Evolutionary conservation across 495 filamentous ascomycete genomes (phyloP).

Genomic region (Neurospora sp.): DNA sequence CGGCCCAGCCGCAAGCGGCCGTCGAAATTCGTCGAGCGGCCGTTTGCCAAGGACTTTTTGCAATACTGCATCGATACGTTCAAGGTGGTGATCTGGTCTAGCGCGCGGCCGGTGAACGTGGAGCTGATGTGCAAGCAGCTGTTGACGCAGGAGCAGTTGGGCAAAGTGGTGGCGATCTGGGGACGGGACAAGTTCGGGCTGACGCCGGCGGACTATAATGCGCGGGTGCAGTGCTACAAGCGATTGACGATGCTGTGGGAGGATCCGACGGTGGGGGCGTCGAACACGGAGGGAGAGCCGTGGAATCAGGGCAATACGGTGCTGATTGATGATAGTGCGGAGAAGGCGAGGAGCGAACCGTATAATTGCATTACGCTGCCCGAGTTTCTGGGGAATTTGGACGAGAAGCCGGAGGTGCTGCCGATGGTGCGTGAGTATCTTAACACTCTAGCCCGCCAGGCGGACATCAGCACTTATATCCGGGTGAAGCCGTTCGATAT

Average conservation of each 20-base stretch:
- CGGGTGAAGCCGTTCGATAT: conserved; percentile 22
- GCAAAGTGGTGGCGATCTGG: conserved; percentile 59
- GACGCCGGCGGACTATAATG: conserved; percentile 46
- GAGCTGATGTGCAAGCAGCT: conserved; percentile 45
- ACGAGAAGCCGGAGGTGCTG: conserved; percentile 28
- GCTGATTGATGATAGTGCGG: conserved; percentile 70
- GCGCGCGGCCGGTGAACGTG: conserved; percentile 64
- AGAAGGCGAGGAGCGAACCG: conserved; percentile 76
- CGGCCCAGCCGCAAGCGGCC: conserved; percentile 45
- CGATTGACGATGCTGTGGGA: conserved; percentile 62
- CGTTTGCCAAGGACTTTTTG: conserved; percentile 55
- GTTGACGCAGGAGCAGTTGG: conserved; percentile 33
- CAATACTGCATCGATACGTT: conserved; percentile 54
- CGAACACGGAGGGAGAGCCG: conserved; percentile 27
- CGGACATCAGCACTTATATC: conserved; percentile 40
- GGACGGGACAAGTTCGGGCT: conserved; percentile 70
- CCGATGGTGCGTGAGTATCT: conserved; percentile 41
- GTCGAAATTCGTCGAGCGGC: conserved; percentile 48
- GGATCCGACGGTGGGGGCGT: conserved; percentile 37
- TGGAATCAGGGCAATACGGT: conserved; percentile 87
- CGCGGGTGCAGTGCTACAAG: conserved; percentile 84
- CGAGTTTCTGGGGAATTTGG: conserved; percentile 50
- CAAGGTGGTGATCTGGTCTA: conserved; percentile 84
- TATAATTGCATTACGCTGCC: conserved; percentile 72
- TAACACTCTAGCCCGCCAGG: conserved; percentile 28